Conservation (phyloP, 2,329 filamentous ascomycete species). For the Neonectria faginata region DNA sequence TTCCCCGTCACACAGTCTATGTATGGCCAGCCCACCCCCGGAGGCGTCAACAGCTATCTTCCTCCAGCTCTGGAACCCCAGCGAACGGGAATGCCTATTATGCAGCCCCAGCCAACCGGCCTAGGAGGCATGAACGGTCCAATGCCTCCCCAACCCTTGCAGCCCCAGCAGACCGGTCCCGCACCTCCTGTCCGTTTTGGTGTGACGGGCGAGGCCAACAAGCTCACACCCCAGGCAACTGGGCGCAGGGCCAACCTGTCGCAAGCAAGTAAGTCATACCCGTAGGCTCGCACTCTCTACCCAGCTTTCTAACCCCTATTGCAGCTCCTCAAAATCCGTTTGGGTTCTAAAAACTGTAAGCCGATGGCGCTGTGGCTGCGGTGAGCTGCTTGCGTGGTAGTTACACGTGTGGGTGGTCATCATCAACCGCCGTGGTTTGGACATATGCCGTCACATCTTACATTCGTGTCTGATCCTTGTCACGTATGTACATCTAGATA, state of each 20-base stretch:
- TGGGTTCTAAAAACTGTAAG: conserved; percentile 55
- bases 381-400: conserved; percentile 24
- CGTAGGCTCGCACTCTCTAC: neutral
- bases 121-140: conserved; percentile 63
- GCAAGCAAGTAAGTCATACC: conserved; percentile 87
- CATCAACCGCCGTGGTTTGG: conserved; percentile 35
- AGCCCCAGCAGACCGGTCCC: conserved; percentile 69
- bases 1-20: conserved; percentile 61
- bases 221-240: conserved; percentile 85
- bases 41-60: conserved; percentile 68
- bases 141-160: conserved; percentile 57
- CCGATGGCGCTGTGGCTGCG: conserved; percentile 13
- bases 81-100: conserved; percentile 62
- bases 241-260: conserved; percentile 90
- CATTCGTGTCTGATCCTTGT: conserved; percentile 40
- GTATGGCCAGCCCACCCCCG: conserved; percentile 56
- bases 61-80: conserved; percentile 71
- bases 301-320: conserved; percentile 32
- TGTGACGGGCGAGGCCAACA: conserved; percentile 77
- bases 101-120: conserved; percentile 63
- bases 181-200: conserved; percentile 91
- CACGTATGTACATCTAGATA: conserved; percentile 35
- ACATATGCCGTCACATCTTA: conserved; percentile 42
- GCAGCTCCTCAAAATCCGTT: conserved; percentile 66
- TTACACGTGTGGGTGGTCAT: conserved; percentile 16